Conservation (phyloP, 164 flowering plant species). For the Magnolia changhungtana region DNA sequence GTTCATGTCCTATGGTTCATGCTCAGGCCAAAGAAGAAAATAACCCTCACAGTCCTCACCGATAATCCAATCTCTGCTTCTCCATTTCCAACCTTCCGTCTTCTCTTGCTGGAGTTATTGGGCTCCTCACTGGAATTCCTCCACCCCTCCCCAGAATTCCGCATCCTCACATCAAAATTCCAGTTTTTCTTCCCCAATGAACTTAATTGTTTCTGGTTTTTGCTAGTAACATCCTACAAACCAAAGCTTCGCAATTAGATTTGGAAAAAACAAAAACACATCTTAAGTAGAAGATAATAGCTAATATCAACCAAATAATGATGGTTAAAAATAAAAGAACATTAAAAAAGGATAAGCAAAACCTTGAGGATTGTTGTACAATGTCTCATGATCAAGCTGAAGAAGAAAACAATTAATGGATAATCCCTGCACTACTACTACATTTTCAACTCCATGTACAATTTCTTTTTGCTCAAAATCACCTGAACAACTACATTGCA, state of each 20-base stretch:
- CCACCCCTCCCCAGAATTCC: not conserved
- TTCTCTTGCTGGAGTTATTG: not conserved
- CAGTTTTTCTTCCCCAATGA: not conserved
- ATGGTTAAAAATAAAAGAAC: too few relatives aligned
- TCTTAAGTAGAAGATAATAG: not conserved
- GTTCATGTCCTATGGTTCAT: not conserved
- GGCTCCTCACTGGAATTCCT: not conserved
- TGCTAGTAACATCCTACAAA: not conserved
- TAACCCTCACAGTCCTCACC: not conserved
- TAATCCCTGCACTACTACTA: too few relatives aligned
- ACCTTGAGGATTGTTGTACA: too few relatives aligned
- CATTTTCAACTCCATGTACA: too few relatives aligned
- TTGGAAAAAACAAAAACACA: not conserved
- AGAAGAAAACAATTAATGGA: too few relatives aligned
- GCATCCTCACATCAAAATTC: not conserved
- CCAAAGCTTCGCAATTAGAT: not conserved
- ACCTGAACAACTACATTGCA: too few relatives aligned
- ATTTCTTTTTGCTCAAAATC: too few relatives aligned
- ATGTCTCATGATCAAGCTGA: too few relatives aligned
- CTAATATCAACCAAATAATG: too few relatives aligned
- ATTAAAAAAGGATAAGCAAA: too few relatives aligned
- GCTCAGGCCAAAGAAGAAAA: not conserved
- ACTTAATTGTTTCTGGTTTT: not conserved
- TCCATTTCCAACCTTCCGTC: constrained; percentile 2
- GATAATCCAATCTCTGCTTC: not conserved